Evolutionary conservation across 805 yeast genomes (phyloP).

Genomic region (Limtongia smithiae): DNA sequence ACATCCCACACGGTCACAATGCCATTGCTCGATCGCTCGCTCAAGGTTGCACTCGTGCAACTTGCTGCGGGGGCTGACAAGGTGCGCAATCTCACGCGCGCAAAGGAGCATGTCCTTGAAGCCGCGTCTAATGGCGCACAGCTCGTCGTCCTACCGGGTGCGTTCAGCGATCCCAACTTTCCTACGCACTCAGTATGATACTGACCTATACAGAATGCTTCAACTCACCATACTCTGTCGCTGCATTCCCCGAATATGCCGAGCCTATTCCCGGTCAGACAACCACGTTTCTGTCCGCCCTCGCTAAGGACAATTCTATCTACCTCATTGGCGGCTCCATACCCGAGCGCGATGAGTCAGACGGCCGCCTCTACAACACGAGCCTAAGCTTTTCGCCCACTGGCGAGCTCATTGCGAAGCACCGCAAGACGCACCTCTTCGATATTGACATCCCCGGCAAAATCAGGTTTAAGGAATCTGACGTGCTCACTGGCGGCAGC

Average conservation of each 20-base stretch:
- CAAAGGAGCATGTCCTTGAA: conserved; percentile 55
- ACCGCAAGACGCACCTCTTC: conserved; percentile 85
- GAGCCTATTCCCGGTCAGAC: conserved; percentile 79
- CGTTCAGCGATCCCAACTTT: background rate
- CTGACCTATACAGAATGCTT: conserved; percentile 62
- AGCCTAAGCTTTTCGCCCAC: conserved; percentile 64
- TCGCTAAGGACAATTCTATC: conserved; percentile 64
- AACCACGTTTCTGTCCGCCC: conserved; percentile 54
- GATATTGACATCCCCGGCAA: conserved; percentile 91
- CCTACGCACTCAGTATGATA: background rate
- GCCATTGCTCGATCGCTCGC: conserved; percentile 6
- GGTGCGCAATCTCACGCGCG: conserved; percentile 67
- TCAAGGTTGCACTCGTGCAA: conserved; percentile 70
- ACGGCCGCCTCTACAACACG: conserved; percentile 64
- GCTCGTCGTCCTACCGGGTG: conserved; percentile 70
- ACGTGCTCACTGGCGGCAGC: conserved; percentile 70
- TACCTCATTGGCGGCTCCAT: conserved; percentile 86
- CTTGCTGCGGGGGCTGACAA: conserved; percentile 79
- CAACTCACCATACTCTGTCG: conserved; percentile 90
- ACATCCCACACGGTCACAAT: too few relatives aligned
- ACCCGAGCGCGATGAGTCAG: conserved; percentile 70
- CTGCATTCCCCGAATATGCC: conserved; percentile 81
- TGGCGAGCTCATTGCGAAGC: conserved; percentile 81
- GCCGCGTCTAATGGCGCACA: conserved; percentile 68
- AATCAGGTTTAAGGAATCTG: conserved; percentile 80